Percentiles rank a stretch among this genome's conserved stretches.
Evolutionary conservation across 257 asterid genomes (phyloP).

Genomic region (Nicotiana benthamiana): DNA sequence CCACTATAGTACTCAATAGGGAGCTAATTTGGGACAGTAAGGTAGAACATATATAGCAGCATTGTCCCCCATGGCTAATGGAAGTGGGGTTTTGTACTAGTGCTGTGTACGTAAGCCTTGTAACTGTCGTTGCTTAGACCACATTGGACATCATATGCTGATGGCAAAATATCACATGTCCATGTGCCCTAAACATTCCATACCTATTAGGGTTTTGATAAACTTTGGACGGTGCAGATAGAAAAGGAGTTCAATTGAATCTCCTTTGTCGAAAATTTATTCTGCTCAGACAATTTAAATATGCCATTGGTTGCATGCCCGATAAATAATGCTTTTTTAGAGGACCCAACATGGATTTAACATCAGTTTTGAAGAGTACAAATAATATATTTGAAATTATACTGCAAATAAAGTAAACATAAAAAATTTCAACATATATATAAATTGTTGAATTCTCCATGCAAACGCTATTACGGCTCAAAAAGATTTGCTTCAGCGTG

Average conservation of each 20-base stretch:
- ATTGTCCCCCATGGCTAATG: neutral
- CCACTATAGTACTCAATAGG: neutral
- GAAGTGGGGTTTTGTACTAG: slow-evolving; percentile 1
- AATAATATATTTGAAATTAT: neutral
- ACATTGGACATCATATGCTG: neutral
- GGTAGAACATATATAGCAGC: neutral
- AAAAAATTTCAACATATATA: neutral
- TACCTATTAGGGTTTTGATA: neutral
- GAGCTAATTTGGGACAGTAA: neutral
- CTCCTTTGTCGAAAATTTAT: neutral
- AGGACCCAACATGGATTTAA: too few species aligned
- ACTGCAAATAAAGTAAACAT: neutral
- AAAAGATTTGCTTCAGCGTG: neutral
- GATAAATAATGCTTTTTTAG: too few species aligned
- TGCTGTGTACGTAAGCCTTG: slow-evolving; percentile 8
- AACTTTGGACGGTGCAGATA: neutral
- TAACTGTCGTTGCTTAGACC: slow-evolving; percentile 4
- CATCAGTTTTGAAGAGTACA: too few species aligned
- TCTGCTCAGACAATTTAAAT: too few species aligned
- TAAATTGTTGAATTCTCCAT: neutral
- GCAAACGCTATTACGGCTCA: neutral
- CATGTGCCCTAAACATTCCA: neutral
- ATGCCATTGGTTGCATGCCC: too few species aligned
- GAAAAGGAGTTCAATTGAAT: neutral
- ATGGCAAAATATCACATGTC: neutral